These are phyloP conservation scores for Fusarium miscanthi DNA, from an alignment of 2,329 filamentous ascomycete genomes.

Conservation along the genomic window DNA sequence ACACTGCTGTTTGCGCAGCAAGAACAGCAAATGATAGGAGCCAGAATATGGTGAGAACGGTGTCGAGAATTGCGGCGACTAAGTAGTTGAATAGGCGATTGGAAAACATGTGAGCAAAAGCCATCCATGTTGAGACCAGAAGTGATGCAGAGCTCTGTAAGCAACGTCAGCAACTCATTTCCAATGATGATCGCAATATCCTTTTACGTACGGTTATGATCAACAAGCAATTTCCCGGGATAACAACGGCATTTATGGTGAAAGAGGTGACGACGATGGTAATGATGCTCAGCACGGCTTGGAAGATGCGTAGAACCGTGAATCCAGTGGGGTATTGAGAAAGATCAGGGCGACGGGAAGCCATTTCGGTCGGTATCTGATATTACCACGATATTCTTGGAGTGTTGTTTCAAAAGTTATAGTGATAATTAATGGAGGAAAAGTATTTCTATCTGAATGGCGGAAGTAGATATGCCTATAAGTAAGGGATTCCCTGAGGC, in stretches of 20 bases:
- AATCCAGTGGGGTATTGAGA: slow-evolving; percentile 59
- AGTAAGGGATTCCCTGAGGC: not conserved
- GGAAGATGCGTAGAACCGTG: slow-evolving; percentile 57
- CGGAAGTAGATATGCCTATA: not conserved
- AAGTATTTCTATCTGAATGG: too few relatives aligned
- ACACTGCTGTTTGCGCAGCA: slow-evolving; percentile 49
- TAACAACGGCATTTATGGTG: slow-evolving; percentile 50
- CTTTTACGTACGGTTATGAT: slow-evolving; percentile 53
- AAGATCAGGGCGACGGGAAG: slow-evolving; percentile 35
- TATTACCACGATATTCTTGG: too few relatives aligned
- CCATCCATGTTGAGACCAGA: slow-evolving; percentile 58
- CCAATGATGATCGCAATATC: rapidly evolving
- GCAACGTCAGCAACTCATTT: rapidly evolving
- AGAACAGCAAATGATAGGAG: slow-evolving; percentile 57
- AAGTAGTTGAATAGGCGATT: slow-evolving; percentile 64
- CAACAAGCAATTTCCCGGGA: slow-evolving; percentile 50
- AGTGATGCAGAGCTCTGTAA: slow-evolving; percentile 57
- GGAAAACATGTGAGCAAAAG: slow-evolving; percentile 55
- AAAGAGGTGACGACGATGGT: slow-evolving; percentile 62
- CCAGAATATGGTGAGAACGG: slow-evolving; percentile 65
- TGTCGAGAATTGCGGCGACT: slow-evolving; percentile 62
- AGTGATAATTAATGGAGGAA: too few relatives aligned
- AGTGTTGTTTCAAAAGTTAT: rapidly evolving
- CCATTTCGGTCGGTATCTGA: not conserved
- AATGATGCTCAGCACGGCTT: slow-evolving; percentile 58